Evolutionary conservation across 129 eudicot genomes (phyloP).

Genomic region (Rutidosis leptorrhynchoides): DNA sequence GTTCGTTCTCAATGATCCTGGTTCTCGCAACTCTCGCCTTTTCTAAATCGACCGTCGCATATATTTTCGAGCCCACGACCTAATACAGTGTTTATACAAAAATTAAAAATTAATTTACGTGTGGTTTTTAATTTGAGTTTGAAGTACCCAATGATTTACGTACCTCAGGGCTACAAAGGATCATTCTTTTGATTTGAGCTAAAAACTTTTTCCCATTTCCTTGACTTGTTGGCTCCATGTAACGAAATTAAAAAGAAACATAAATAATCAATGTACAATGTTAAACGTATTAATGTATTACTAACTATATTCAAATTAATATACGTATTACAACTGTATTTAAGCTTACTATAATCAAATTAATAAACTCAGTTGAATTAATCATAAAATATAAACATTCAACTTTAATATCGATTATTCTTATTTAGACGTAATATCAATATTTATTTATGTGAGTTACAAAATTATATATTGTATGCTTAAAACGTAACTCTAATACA

Average conservation of each 20-base stretch:
- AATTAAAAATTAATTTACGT: neutral
- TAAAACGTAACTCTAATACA: too few relatives aligned
- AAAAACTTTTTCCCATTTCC: slow-evolving; percentile 41
- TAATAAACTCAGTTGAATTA: too few relatives aligned
- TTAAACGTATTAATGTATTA: too few relatives aligned
- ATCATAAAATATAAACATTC: too few relatives aligned
- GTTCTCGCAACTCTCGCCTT: slow-evolving; percentile 75
- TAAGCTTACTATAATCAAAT: too few relatives aligned
- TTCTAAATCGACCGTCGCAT: slow-evolving; percentile 79
- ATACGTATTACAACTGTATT: too few relatives aligned
- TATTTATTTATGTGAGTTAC: too few relatives aligned
- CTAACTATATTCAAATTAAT: too few relatives aligned
- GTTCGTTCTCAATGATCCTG: slow-evolving; percentile 40
- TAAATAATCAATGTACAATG: too few relatives aligned
- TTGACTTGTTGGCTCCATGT: slow-evolving; percentile 39
- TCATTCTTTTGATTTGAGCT: slow-evolving; percentile 45
- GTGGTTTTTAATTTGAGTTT: neutral
- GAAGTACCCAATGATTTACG: slow-evolving; percentile 25
- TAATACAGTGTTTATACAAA: slow-evolving; percentile 6
- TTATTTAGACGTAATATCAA: too few relatives aligned
- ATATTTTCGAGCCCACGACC: slow-evolving; percentile 55
- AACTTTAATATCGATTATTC: too few relatives aligned
- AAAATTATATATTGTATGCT: too few relatives aligned
- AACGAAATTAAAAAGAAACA: slow-evolving; percentile 2
- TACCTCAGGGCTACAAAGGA: slow-evolving; percentile 67